Evolutionary conservation across 345 rosid genomes (phyloP).

Genomic region (Rhodamnia rubescens): DNA sequence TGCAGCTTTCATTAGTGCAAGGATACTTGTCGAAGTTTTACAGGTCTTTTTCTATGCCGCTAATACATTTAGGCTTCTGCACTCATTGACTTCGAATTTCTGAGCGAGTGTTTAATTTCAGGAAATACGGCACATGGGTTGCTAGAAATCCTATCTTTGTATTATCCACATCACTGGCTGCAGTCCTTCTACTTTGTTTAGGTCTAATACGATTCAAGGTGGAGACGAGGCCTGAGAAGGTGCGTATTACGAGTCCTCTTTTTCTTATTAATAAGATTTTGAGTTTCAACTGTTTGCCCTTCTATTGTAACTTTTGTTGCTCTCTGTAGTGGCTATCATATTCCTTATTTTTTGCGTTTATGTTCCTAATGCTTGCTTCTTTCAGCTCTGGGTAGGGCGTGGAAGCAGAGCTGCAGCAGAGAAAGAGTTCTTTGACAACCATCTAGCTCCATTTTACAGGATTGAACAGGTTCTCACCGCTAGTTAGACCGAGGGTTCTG

Average conservation of each 20-base stretch:
- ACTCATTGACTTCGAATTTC: background rate
- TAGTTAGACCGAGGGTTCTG: background rate
- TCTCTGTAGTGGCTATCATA: background rate
- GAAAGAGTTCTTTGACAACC: constrained; percentile 80
- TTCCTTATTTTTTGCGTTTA: background rate
- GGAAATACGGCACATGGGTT: constrained; percentile 89
- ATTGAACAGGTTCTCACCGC: constrained; percentile 65
- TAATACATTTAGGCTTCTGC: background rate
- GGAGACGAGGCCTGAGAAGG: constrained; percentile 98
- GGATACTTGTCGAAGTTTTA: constrained; percentile 79
- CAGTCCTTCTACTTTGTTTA: constrained; percentile 71
- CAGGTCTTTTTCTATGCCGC: constrained; percentile 37
- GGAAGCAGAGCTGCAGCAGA: constrained; percentile 93
- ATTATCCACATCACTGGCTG: constrained; percentile 49
- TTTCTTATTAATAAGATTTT: background rate
- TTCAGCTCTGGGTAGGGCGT: constrained; percentile 97
- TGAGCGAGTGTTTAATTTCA: constrained; percentile 19
- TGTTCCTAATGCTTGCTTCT: constrained; percentile 7
- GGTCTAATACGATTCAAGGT: constrained; percentile 88
- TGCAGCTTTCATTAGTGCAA: constrained; percentile 77
- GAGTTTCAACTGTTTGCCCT: background rate
- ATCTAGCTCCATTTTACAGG: constrained; percentile 92
- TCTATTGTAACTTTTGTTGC: background rate
- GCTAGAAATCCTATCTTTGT: constrained; percentile 76
- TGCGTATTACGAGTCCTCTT: constrained; percentile 5